Base-by-base conservation (phyloP, 257 asterid genomes). In the Mentha longifolia region DNA sequence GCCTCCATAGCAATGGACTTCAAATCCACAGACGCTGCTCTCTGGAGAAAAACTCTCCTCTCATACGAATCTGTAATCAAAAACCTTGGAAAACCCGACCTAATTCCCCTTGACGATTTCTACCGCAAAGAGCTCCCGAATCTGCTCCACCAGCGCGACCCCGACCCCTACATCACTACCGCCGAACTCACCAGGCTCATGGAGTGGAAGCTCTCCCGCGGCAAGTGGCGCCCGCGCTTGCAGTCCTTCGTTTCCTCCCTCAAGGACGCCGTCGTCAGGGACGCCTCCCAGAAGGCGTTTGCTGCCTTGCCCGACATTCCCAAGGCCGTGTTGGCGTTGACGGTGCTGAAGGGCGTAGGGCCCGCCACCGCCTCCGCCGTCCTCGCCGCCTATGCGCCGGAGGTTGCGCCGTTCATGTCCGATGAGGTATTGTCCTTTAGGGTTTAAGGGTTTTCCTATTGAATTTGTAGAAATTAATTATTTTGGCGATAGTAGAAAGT, bases 331-430 rank as follows among this genome's bases (percentile, higher is more conserved):
- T 58, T 74, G 50, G 96, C 78, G 75, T 77, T 93, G 20, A 85
- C 92, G n/a, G 92, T 78, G 10, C 17, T 93, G 73, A 93, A 93
- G 76, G 98, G 98, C 39, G 89, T 93, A 10, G 98, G 98, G 0
- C 95, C 98, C 55, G 98, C 98, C 66, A 93, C 97, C 37, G 97
- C 98, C 35, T 93, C 98, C 5, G 97, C 97, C 13, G 80, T 90
- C 22, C 92, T 93, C 52, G 94, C 98, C 4, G 98, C 94, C 49
- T 88, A 83, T 39, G 81, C 96, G 39, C 98, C 97, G 20, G 86
- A 87, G n/a, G 58, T 85, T 61, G 93, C 89, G 35, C 95, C 97
- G 1, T 92, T 92, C 82, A 92, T 92, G 96, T 92, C 97, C 63
- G 97, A 92, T 71, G 96, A 92, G 91, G 97, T 87, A 46, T 31